A percentile compares a stretch with the other conserved stretches of the same genome.
These are phyloP conservation scores for Neckera pumila DNA, from an alignment of 225 moss, liverwort and hornwort genomes.

Conservation along the genomic window DNA sequence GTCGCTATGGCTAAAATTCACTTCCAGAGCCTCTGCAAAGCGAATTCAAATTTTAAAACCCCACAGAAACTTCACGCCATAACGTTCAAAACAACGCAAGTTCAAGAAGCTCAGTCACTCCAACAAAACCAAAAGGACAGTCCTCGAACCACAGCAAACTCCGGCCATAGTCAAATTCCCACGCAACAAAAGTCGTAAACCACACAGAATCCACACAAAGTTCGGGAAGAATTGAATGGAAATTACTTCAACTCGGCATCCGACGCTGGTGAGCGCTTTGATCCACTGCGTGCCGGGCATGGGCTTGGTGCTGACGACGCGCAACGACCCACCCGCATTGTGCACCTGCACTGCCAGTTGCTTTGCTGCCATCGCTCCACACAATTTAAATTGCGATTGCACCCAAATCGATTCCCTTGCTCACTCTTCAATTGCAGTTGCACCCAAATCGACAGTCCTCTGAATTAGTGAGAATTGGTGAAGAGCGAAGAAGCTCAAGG, in stretches of 20 bases:
- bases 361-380: conserved; percentile 42
- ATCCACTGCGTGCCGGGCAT: conserved; percentile 98
- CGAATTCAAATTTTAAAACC: neutral
- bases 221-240: neutral
- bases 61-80: neutral
- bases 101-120: neutral
- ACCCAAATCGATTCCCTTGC: neutral
- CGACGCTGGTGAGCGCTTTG: conserved; percentile 58
- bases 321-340: conserved; percentile 76
- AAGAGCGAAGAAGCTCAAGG: neutral
- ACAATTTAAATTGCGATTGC: neutral
- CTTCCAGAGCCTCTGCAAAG: neutral
- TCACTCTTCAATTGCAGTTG: neutral
- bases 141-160: neutral
- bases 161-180: neutral
- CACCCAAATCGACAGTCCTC: neutral
- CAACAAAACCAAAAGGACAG: neutral
- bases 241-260: conserved; percentile 76
- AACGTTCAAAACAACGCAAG: neutral
- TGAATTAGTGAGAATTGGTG: neutral
- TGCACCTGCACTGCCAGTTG: conserved; percentile 62
- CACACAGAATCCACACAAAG: neutral
- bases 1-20: neutral
- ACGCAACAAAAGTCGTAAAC: neutral
- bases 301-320: conserved; percentile 95